These are phyloP conservation scores for Starmerella potacharoeniae DNA, from an alignment of 805 yeast genomes.

Conservation along the genomic window DNA sequence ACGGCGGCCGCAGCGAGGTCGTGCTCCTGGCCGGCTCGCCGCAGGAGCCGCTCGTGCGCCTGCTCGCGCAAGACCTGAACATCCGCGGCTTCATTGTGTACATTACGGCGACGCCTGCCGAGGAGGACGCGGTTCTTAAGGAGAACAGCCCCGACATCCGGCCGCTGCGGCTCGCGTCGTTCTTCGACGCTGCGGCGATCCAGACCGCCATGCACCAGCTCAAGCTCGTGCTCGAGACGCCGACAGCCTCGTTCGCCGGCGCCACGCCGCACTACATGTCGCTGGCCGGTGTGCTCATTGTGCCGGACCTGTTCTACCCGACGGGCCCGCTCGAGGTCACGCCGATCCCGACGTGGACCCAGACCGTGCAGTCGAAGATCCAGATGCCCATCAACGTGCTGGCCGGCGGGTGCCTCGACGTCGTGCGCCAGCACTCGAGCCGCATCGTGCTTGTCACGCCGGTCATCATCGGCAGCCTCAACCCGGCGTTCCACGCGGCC, in stretches of 20 bases:
- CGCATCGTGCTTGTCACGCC: slow-evolving; percentile 44
- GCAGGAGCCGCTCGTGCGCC: slow-evolving; percentile 56
- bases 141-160: slow-evolving; percentile 61
- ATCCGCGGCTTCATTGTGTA: slow-evolving; percentile 72
- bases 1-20: slow-evolving; percentile 68
- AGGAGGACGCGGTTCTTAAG: slow-evolving; percentile 39
- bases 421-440: slow-evolving; percentile 41
- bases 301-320: slow-evolving; percentile 61
- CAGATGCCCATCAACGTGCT: slow-evolving; percentile 42
- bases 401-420: slow-evolving; percentile 43
- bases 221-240: slow-evolving; percentile 38
- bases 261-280: slow-evolving; percentile 45
- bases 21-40: slow-evolving; percentile 68
- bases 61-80: slow-evolving; percentile 63
- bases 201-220: slow-evolving; percentile 42
- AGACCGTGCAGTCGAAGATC: slow-evolving; percentile 36
- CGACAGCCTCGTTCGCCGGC: slow-evolving; percentile 49
- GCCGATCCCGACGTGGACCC: slow-evolving; percentile 41
- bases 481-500: slow-evolving; percentile 52
- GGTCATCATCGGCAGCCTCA: slow-evolving; percentile 41
- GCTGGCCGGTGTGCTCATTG: slow-evolving; percentile 53
- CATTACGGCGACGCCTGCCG: slow-evolving; percentile 53
- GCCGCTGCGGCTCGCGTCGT: slow-evolving; percentile 43
- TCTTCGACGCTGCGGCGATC: slow-evolving; percentile 37
- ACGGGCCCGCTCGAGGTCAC: slow-evolving; percentile 55